Evolutionary conservation across 192 early-diverging fungal genomes (phyloP).

Genomic region (Backusella tuberculispora): DNA sequence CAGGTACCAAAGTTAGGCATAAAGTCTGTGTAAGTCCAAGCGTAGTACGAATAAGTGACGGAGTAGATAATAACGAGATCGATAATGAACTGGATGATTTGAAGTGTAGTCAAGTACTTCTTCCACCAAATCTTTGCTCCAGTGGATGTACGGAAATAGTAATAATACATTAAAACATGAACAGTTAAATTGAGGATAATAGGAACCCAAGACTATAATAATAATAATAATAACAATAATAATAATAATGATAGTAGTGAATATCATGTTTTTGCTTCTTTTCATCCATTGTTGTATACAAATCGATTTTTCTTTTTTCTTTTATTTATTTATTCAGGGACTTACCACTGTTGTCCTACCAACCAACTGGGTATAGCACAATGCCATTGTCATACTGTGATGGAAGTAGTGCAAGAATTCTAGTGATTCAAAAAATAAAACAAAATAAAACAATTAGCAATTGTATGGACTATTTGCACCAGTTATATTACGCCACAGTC

Average conservation of each 20-base stretch:
- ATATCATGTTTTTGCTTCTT: no score
- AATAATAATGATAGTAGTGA: no score
- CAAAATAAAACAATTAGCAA: no score
- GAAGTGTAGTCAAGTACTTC: slow-evolving; percentile 85
- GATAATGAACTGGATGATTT: slow-evolving; percentile 90
- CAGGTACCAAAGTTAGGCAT: slow-evolving; percentile 71
- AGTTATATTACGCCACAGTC: slow-evolving; percentile 13
- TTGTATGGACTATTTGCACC: neutral
- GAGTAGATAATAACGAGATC: slow-evolving; percentile 84
- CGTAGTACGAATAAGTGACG: slow-evolving; percentile 83
- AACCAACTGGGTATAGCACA: slow-evolving; percentile 83
- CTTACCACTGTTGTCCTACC: slow-evolving; percentile 77
- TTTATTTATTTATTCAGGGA: slow-evolving; percentile 19
- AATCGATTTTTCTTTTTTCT: neutral
- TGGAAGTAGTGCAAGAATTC: slow-evolving; percentile 95
- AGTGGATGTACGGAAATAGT: slow-evolving; percentile 81
- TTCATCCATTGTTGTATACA: neutral
- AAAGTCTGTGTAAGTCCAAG: slow-evolving; percentile 60
- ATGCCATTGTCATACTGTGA: slow-evolving; percentile 88
- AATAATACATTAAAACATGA: slow-evolving; percentile 92
- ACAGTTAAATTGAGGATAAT: slow-evolving; percentile 86
- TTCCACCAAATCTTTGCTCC: slow-evolving; percentile 91
- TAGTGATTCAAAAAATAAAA: slow-evolving; percentile 17
- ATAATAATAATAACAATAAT: neutral
- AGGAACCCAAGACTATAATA: slow-evolving; percentile 67